phyloP scores from a whole-genome alignment of 768 basidiomycete species.

The Pleurotus pulmonarius region DNA sequence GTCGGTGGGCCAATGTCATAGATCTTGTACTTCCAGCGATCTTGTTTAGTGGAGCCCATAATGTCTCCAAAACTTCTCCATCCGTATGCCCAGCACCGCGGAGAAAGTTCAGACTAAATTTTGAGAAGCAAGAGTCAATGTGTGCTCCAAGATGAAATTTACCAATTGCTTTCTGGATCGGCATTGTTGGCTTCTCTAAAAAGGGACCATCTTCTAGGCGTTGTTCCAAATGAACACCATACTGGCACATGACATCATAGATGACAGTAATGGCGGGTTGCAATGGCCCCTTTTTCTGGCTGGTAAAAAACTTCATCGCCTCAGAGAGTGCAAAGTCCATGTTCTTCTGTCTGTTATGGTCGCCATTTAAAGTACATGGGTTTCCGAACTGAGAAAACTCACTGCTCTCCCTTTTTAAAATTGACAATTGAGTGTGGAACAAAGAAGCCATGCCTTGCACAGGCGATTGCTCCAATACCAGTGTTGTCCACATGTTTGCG shows the following conservation, averaged over 20 bases:
- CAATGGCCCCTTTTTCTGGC: background rate
- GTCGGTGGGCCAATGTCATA: slow-evolving; percentile 25
- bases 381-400: background rate
- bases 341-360: slow-evolving; percentile 19
- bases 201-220: slow-evolving; percentile 9
- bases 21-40: slow-evolving; percentile 22
- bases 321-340: slow-evolving; percentile 23
- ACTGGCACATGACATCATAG: slow-evolving; percentile 28
- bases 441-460: slow-evolving; percentile 28
- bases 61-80: slow-evolving; percentile 30
- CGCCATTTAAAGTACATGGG: background rate
- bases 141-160: slow-evolving; percentile 19
- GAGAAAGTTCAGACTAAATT: slow-evolving; percentile 23
- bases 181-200: slow-evolving; percentile 4
- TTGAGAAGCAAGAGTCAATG: slow-evolving; percentile 8
- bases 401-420: slow-evolving; percentile 27
- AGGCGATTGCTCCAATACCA: slow-evolving; percentile 25
- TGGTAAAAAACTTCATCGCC: slow-evolving; percentile 11
- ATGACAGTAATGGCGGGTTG: slow-evolving; percentile 10
- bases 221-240: slow-evolving; percentile 13
- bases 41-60: slow-evolving; percentile 25
- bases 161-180: slow-evolving; percentile 2
- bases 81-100: slow-evolving; percentile 22
- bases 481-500: slow-evolving; percentile 18
- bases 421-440: slow-evolving; percentile 24